Evolutionary conservation across 768 basidiomycete genomes (phyloP).

Genomic region (Hypholoma fasciculare): DNA sequence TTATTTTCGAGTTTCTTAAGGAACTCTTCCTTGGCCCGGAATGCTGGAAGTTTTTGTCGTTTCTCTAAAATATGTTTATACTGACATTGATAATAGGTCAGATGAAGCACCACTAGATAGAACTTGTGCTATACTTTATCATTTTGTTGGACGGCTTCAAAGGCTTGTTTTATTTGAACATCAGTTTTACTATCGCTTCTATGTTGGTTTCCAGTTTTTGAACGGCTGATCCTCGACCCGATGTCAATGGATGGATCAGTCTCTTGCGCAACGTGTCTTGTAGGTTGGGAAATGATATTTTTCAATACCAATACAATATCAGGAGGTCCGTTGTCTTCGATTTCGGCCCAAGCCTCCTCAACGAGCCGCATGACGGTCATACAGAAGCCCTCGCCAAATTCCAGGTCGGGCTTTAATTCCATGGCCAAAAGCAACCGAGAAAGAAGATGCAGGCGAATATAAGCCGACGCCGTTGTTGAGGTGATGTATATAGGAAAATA

Average conservation of each 20-base stretch:
- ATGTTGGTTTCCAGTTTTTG: constrained; percentile 20
- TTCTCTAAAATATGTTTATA: constrained; percentile 57
- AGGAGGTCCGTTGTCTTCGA: constrained; percentile 75
- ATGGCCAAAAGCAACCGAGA: constrained; percentile 60
- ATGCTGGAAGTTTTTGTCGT: constrained; percentile 76
- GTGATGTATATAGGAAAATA: constrained; percentile 76
- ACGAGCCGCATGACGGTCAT: constrained; percentile 70
- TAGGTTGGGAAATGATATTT: constrained; percentile 47
- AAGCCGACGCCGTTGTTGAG: constrained; percentile 69
- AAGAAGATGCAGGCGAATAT: constrained; percentile 83
- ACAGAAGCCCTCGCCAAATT: constrained; percentile 69
- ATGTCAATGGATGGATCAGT: neutral
- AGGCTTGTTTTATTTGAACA: constrained; percentile 50
- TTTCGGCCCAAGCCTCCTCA: constrained; percentile 66
- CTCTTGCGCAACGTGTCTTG: constrained; percentile 8
- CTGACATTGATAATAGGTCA: constrained; percentile 13
- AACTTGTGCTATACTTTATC: constrained; percentile 30
- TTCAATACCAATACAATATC: constrained; percentile 68
- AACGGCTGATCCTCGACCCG: neutral
- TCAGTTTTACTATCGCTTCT: constrained; percentile 44
- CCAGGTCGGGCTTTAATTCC: constrained; percentile 53
- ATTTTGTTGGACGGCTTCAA: constrained; percentile 43
- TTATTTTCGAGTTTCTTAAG: constrained; percentile 54
- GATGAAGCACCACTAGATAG: neutral
- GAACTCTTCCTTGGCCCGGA: constrained; percentile 63